Conservation (phyloP, 2,329 filamentous ascomycete species). For the Colletotrichum lupini region DNA sequence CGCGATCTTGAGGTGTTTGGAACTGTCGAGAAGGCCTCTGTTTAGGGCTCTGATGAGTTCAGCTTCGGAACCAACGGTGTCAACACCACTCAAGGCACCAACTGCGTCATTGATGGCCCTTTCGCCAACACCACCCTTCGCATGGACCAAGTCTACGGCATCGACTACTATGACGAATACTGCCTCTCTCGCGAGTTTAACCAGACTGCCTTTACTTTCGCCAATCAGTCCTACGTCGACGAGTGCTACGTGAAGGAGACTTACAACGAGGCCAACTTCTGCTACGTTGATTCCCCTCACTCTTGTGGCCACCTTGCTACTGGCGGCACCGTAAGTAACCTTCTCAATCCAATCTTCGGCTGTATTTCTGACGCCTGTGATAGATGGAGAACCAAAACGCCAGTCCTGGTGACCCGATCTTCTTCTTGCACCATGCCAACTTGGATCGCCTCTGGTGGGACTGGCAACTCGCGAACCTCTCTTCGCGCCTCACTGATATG, state of each 20-base stretch:
- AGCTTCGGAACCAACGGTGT: conserved; percentile 46
- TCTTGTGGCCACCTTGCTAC: conserved; percentile 15
- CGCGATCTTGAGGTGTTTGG: conserved; percentile 43
- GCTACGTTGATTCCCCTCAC: conserved; percentile 22
- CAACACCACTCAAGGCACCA: conserved; percentile 5
- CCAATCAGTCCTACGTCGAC: conserved; percentile 19
- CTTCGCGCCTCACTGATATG: conserved; percentile 13
- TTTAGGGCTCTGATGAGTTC: conserved; percentile 23
- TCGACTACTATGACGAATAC: conserved; percentile 26
- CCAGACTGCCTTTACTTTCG: conserved; percentile 17
- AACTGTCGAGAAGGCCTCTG: conserved; percentile 34
- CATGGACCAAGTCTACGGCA: conserved; percentile 25
- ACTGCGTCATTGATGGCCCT: conserved; percentile 39
- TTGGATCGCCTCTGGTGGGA: conserved; percentile 13
- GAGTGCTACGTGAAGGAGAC: conserved; percentile 6
- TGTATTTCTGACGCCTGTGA: neutral
- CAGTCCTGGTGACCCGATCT: conserved; percentile 25
- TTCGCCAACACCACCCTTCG: conserved; percentile 37
- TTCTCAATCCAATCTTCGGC: neutral
- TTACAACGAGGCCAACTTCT: conserved; percentile 20
- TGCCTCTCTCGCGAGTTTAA: conserved; percentile 15
- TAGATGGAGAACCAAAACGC: conserved; percentile 27
- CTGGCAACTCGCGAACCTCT: conserved; percentile 32
- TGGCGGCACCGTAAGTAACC: conserved; percentile 6
- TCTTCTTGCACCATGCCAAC: conserved; percentile 27